These are phyloP conservation scores for Lactarius sp. DNA, from an alignment of 768 basidiomycete species.

Conservation along the genomic window DNA sequence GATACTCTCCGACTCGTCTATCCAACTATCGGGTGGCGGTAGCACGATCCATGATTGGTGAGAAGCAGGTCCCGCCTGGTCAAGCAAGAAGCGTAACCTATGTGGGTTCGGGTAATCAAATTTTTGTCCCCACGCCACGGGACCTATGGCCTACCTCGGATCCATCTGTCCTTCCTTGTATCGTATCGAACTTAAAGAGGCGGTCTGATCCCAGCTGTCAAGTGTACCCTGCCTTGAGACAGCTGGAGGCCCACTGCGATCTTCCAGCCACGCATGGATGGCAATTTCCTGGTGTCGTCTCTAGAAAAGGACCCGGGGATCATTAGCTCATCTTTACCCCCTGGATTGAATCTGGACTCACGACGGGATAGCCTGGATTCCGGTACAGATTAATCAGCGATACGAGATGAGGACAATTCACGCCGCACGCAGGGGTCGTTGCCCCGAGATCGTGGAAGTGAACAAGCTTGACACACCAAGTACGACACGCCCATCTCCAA, in stretches of 20 bases:
- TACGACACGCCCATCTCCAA: conserved; percentile 9
- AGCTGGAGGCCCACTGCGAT: background rate
- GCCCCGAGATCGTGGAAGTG: background rate
- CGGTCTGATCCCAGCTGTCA: conserved; percentile 13
- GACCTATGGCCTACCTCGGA: conserved; percentile 6
- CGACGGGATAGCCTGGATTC: conserved; percentile 17
- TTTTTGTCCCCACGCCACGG: background rate
- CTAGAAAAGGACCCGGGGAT: conserved; percentile 1
- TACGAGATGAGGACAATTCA: background rate
- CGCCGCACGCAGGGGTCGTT: background rate
- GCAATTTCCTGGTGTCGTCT: conserved; percentile 18
- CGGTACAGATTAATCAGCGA: background rate
- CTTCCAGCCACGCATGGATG: conserved; percentile 20
- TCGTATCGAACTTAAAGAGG: conserved; percentile 10
- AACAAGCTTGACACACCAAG: conserved; percentile 4
- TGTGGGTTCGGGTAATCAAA: background rate
- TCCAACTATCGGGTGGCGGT: conserved; percentile 35
- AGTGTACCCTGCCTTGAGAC: background rate
- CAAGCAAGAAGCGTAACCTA: conserved; percentile 20
- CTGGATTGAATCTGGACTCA: conserved; percentile 3
- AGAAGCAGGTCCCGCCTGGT: conserved; percentile 14
- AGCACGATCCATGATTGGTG: conserved; percentile 35
- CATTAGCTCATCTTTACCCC: background rate
- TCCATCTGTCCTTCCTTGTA: conserved; percentile 19
- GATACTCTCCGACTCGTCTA: conserved; percentile 35